phyloP scores from a whole-genome alignment of 192 early-diverging fungal species.

The Gonapodya prolifera region DNA sequence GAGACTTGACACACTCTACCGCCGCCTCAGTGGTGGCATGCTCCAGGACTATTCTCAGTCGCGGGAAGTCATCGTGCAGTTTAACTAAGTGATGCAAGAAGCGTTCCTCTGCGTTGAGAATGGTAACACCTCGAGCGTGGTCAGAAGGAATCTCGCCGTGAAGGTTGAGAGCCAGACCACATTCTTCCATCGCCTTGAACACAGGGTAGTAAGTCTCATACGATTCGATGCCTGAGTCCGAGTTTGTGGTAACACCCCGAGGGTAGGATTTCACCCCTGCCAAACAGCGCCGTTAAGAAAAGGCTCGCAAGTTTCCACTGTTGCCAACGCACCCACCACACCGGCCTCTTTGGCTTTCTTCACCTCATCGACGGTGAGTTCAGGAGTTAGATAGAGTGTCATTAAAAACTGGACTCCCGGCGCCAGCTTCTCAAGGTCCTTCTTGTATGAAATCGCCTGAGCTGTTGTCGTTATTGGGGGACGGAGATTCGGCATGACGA shows the following conservation, averaged over 20 bases:
- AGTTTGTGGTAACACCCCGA: slow-evolving; percentile 95
- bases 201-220: slow-evolving; percentile 82
- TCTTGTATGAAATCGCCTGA: slow-evolving; percentile 75
- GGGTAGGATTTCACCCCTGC: slow-evolving; percentile 91
- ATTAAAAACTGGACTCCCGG: slow-evolving; percentile 83
- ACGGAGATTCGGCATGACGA: slow-evolving; percentile 93
- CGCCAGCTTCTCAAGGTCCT: slow-evolving; percentile 60
- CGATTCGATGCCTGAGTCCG: slow-evolving; percentile 83
- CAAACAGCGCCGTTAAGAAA: too few relatives aligned
- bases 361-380: slow-evolving; percentile 83
- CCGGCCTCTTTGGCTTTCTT: slow-evolving; percentile 69
- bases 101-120: slow-evolving; percentile 90
- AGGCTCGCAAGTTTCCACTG: too few relatives aligned
- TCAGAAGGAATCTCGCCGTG: slow-evolving; percentile 92
- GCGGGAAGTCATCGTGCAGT: slow-evolving; percentile 81
- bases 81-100: slow-evolving; percentile 77
- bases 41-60: slow-evolving; percentile 88
- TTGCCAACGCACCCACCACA: too few relatives aligned
- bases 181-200: slow-evolving; percentile 89
- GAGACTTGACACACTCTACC: slow-evolving; percentile 76
- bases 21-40: slow-evolving; percentile 93
- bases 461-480: slow-evolving; percentile 81
- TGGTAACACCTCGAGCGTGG: slow-evolving; percentile 66
- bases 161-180: slow-evolving; percentile 84
- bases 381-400: slow-evolving; percentile 81